These are phyloP conservation scores for Athelia psychrophila DNA, from an alignment of 1,284 basidiomycete species.

Conservation along the genomic window DNA sequence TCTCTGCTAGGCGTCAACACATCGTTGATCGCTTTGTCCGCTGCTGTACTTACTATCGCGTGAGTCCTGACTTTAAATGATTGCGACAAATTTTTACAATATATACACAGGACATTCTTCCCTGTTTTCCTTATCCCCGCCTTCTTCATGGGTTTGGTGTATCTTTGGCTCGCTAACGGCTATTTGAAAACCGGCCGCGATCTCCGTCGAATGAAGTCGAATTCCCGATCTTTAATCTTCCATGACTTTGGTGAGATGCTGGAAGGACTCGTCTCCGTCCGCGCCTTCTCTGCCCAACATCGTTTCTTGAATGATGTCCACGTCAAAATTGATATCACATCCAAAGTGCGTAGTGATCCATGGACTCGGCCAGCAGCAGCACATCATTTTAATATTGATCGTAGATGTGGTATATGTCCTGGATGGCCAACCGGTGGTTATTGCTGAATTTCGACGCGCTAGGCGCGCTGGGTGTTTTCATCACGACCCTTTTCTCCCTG, in stretches of 20 bases:
- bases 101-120: constrained; percentile 42
- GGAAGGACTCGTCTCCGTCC: constrained; percentile 55
- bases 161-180: constrained; percentile 47
- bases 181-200: constrained; percentile 57
- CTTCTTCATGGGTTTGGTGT: constrained; percentile 44
- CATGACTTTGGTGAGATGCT: constrained; percentile 66
- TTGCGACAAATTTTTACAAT: not conserved
- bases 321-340: constrained; percentile 60
- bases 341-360: constrained; percentile 31
- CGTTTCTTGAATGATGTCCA: constrained; percentile 12
- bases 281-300: constrained; percentile 13
- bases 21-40: constrained; percentile 43
- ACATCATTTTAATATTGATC: constrained; percentile 1
- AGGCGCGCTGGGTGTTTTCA: constrained; percentile 13
- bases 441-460: constrained; percentile 55
- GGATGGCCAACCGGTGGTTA: constrained; percentile 83
- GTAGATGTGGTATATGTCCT: constrained; percentile 75
- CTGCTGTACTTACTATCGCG: constrained; percentile 28
- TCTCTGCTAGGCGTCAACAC: constrained; percentile 45
- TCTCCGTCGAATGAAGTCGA: constrained; percentile 62
- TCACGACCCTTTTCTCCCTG: constrained; percentile 11
- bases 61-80: constrained; percentile 8
- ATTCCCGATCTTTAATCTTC: constrained; percentile 53
- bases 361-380: too few species aligned
- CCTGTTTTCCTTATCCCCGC: constrained; percentile 63